Percentiles rank a stretch among this genome's conserved stretches.
Evolutionary conservation across 192 early-diverging fungal genomes (phyloP).

Genomic region (Coemansia sp.): DNA sequence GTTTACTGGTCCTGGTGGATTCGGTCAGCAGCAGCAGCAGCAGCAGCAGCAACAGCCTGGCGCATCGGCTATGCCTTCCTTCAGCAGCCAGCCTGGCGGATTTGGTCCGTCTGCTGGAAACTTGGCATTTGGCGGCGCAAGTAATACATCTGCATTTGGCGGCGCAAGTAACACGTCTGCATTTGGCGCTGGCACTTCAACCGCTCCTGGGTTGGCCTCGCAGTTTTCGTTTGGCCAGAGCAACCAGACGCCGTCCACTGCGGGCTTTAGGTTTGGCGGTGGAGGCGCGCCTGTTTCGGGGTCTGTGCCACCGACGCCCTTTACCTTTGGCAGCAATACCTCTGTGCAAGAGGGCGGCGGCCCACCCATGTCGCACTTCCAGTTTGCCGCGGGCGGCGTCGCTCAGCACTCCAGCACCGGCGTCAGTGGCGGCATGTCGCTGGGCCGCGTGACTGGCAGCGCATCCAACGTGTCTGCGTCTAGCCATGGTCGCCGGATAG

Average conservation of each 20-base stretch:
- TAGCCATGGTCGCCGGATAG: slow-evolving; percentile 43
- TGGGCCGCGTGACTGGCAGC: slow-evolving; percentile 38
- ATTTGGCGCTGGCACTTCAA: slow-evolving; percentile 17
- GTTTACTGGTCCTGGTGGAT: not conserved
- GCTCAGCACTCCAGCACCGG: slow-evolving; percentile 42
- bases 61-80: slow-evolving; percentile 10
- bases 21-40: not conserved
- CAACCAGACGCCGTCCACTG: slow-evolving; percentile 9
- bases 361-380: slow-evolving; percentile 25
- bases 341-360: slow-evolving; percentile 18
- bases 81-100: slow-evolving; percentile 17
- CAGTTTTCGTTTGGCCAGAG: slow-evolving; percentile 41
- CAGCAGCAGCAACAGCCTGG: slow-evolving; percentile 18
- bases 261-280: slow-evolving; percentile 23
- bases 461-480: slow-evolving; percentile 46
- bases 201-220: not conserved
- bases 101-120: slow-evolving; percentile 25
- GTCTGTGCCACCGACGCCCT: slow-evolving; percentile 19
- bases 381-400: slow-evolving; percentile 33
- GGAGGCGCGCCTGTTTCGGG: slow-evolving; percentile 11
- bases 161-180: slow-evolving; percentile 21
- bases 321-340: slow-evolving; percentile 43
- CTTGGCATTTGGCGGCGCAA: slow-evolving; percentile 19
- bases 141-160: slow-evolving; percentile 30
- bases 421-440: slow-evolving; percentile 28